Base-by-base conservation (phyloP, 108 stramenopile genomes). In the Parmales sp. region DNA sequence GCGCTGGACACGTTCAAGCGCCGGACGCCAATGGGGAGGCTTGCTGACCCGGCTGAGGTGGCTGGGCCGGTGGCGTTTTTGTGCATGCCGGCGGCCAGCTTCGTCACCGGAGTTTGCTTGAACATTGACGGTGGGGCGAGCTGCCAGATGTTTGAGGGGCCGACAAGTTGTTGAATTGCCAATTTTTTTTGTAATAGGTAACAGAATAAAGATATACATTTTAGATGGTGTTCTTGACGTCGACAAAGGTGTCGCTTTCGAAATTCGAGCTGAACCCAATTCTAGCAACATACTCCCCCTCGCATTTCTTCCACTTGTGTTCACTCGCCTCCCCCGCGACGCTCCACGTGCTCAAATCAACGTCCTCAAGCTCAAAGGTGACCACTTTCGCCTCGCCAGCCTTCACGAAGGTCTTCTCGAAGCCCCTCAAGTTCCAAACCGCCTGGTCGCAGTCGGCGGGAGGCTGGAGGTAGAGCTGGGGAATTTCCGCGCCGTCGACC, bases 61-160 rank as follows among this genome's bases (percentile, higher is more conserved):
- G 90, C 91, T 18, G 79, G 79, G 11, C 80, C 87, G 7, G 86
- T 94, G 45, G 89, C 92, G 19, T 98, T 96, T 67, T 75, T 98
- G 45, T 91, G 90, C 63, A 79, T 93, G 54, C 90, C 89, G 11
- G 87, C 89, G 13, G 83, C 86, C 49, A 75, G 85, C 9, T 98
- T 95, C 69, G 88, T 98, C 16, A 95, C 97, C n/a, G 95, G 95
- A 1, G 95, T 96, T 69, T 76, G 90, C 16, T 83, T 98, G n/a
- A 81, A 84, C 37, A 85, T 91, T 0, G 97, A 98, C 74, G 97
- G 97, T 39, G 97, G 95, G 0, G 75, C 80, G 54, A 73, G 72
- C 13, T 60, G 67, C 9, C 80, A 82, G 34, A 78, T 77, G 5
- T 80, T 77, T 48, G 68, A 73, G 7, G 50, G 50, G 19, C 50